Evolutionary conservation across 1,284 basidiomycete genomes (phyloP), one percentile per base, ranked within the genome.

Genomic region (Leccinum solheimii): DNA sequence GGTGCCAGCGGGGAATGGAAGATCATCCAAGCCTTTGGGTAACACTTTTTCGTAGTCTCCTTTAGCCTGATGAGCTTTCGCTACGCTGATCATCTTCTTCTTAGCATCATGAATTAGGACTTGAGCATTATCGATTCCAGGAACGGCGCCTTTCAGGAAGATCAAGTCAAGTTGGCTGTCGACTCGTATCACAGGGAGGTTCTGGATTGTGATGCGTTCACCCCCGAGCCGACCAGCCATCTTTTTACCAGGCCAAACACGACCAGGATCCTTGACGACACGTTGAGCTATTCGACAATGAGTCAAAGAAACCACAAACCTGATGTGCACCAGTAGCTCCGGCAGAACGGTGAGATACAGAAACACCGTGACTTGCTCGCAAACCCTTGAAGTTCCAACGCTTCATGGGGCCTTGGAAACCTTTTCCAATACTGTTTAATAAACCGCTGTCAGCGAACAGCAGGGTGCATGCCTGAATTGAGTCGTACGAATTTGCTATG

Each of bases 361-460:
- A 98, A 55, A 94, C 93, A 91, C 97, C 97, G 77, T 99, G 97
- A 77, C 94, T 94, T 2, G 95, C 96, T 60, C 90, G 86, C 38
- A 96, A 80, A 79, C 97, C 97, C 70, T 89, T 86, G 80, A 97
- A 99, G 53, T 91, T 90, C 87, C 94, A 96, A 54, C 95, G 84
- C 78, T 99, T 99, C 97, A 99, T 99, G 52, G 85, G 89, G 73
- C 97, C 97, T 68, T 95, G 92, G 78, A 97, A 98, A 19, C 97
- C 97, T 77, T 98, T 98, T 23, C 97, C 97, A 66, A 96, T 91
- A 4, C 95, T 97, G 68, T 59, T 27, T 38, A 13, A 51, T 16
- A 40, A 26, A 49, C 63, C 50, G 2, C 53, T 26, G 57, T 70
- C 19, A 73, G 57, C 23, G 14, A 49, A 53, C 23, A 16, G 23